Conservation (phyloP, 805 yeast genomes). For the Barnettozyma wickerhamii region DNA sequence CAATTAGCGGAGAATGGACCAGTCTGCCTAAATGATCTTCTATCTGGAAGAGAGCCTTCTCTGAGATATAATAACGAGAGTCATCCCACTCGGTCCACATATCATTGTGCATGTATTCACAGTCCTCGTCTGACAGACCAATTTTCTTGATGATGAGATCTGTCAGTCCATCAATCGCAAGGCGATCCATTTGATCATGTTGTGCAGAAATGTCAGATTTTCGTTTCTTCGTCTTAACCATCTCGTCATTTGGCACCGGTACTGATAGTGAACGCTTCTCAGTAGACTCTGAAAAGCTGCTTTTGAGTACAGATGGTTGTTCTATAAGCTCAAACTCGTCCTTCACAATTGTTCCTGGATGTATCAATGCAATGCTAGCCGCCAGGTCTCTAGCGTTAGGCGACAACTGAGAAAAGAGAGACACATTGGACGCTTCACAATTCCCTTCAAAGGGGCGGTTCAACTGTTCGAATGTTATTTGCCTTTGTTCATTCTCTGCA, state of each 20-base stretch:
- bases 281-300: not conserved
- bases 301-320: not conserved
- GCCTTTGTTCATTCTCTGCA: not conserved
- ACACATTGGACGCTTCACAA: not conserved
- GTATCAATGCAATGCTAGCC: not conserved
- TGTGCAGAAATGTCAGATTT: slow-evolving; percentile 15
- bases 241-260: not conserved
- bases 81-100: slow-evolving; percentile 24
- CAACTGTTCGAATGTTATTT: not conserved
- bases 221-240: slow-evolving; percentile 13
- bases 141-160: slow-evolving; percentile 12
- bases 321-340: not conserved
- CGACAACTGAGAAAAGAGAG: not conserved
- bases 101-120: slow-evolving; percentile 22
- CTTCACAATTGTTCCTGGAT: not conserved
- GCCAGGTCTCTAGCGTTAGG: not conserved
- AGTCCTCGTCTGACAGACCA: slow-evolving; percentile 25
- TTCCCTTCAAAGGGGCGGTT: too few relatives aligned
- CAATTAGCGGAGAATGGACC: slow-evolving; percentile 10
- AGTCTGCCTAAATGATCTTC: slow-evolving; percentile 21
- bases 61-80: slow-evolving; percentile 18
- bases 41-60: slow-evolving; percentile 17
- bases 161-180: slow-evolving; percentile 8
- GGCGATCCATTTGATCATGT: slow-evolving; percentile 16
- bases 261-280: not conserved